A percentile compares a stretch with the other conserved stretches of the same genome.
Conservation (phyloP, 805 yeast genomes). For the Schwanniomyces sp. region DNA sequence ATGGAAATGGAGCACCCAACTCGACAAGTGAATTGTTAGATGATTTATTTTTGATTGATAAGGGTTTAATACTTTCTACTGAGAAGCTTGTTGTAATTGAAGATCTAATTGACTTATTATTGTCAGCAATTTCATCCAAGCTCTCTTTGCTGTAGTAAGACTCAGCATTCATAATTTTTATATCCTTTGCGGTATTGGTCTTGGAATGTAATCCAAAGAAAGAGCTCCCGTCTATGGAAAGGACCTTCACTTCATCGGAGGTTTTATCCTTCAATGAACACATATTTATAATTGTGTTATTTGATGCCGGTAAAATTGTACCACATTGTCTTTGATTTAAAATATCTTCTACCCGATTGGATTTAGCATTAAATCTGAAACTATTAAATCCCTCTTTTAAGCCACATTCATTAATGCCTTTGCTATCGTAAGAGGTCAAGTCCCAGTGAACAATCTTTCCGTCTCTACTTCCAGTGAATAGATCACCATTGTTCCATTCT, state of each 20-base stretch:
- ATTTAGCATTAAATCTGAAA: conserved; percentile 32
- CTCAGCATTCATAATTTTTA: conserved; percentile 19
- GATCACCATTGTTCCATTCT: conserved; percentile 57
- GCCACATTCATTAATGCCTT: conserved; percentile 32
- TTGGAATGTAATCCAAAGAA: conserved; percentile 57
- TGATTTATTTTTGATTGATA: background rate
- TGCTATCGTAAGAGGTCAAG: conserved; percentile 29
- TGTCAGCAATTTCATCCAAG: conserved; percentile 17
- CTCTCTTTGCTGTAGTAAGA: conserved; percentile 31
- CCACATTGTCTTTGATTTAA: conserved; percentile 55
- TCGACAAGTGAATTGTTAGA: background rate
- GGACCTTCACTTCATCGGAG: conserved; percentile 35
- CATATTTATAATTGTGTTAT: conserved; percentile 48
- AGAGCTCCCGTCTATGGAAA: conserved; percentile 55
- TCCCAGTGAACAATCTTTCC: conserved; percentile 74
- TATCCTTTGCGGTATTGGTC: conserved; percentile 30
- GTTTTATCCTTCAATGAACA: conserved; percentile 27
- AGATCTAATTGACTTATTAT: background rate
- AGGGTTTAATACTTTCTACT: conserved; percentile 7
- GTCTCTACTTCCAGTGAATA: conserved; percentile 62
- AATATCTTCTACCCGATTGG: conserved; percentile 28
- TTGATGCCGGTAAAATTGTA: conserved; percentile 60
- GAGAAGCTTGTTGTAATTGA: conserved; percentile 18
- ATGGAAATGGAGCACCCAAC: conserved; percentile 3
- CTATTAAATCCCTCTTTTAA: conserved; percentile 48